Base-by-base conservation (phyloP, 352 stramenopile species). In the Phytophthora multivora region DNA sequence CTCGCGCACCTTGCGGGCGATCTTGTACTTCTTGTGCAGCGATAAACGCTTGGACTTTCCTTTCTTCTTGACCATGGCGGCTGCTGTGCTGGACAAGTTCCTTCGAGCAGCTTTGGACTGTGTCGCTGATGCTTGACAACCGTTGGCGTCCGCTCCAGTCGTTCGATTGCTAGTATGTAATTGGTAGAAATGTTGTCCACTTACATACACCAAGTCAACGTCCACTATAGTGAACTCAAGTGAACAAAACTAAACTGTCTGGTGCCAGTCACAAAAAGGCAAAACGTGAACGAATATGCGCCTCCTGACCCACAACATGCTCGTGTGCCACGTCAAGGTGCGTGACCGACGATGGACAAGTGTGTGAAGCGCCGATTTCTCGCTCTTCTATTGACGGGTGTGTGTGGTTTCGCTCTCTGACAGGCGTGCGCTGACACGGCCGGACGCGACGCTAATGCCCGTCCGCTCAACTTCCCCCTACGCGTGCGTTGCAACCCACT, bases 21-120 rank as follows among this genome's bases (percentile, higher is more conserved):
- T 96, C 77, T 99, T 99, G 87, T 99, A 99, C 81, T 99, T 99
- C 86, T 99, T 97, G 80, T 99, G 97, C 46, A 99, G 88, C 46
- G 97, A 96, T 53, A 95, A 86, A 42, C 97, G 87, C 76, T 99
- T 99, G 23, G 91, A 98, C 80, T 99, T 98, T 59, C 93, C 92
- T 88, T 99, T 99, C 83, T 99, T 99, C 79, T 99, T 99, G 26
- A 99, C 97, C 97, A 99, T 99, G 43, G 12, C 13, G 28, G 28
- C 28, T 33, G 28, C 8, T 33, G 21, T 23, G 28, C 28, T 13
- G 28, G 28, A 9, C 28, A 13, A 5, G 28, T 33, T 33, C 28
- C 28, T 12, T 33, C 28, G 21, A 23, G 21, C 21, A 23, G 21
- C 21, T 23, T 23, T 23, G 7, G 28, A 33, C 28, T 33, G 28